Percentiles rank a stretch among this genome's conserved stretches.
phyloP scores from a whole-genome alignment of 1,139 yeast species.

The Kurtzmaniella natalensis region DNA sequence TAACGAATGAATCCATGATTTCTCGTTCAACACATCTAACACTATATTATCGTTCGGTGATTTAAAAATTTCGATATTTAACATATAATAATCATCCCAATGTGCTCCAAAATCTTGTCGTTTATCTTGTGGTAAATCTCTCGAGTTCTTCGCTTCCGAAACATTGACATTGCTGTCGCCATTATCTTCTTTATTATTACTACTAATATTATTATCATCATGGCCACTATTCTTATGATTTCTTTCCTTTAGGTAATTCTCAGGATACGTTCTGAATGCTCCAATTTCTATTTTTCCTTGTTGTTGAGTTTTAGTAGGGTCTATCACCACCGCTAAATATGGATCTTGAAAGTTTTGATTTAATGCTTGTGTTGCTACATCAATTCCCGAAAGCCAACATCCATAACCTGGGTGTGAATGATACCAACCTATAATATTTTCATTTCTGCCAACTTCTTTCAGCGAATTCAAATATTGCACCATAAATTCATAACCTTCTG shows the following conservation, averaged over 20 bases:
- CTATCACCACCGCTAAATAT: constrained; percentile 82
- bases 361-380: constrained; percentile 79
- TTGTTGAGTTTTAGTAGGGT: constrained; percentile 66
- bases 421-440: constrained; percentile 87
- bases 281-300: constrained; percentile 81
- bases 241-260: constrained; percentile 20
- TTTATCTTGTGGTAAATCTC: constrained; percentile 42
- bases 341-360: constrained; percentile 92
- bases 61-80: constrained; percentile 62
- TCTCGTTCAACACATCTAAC: constrained; percentile 42
- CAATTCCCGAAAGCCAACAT: constrained; percentile 89
- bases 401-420: constrained; percentile 98
- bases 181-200: too few relatives aligned
- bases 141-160: constrained; percentile 6
- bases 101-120: constrained; percentile 67
- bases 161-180: too few relatives aligned
- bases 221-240: constrained; percentile 5
- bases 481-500: constrained; percentile 94
- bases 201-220: background rate
- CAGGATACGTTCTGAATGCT: constrained; percentile 80
- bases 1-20: constrained; percentile 41
- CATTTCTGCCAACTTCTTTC: constrained; percentile 47
- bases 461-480: constrained; percentile 69
- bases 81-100: constrained; percentile 64
- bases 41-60: constrained; percentile 49